Evolutionary conservation across 768 basidiomycete genomes (phyloP).

Genomic region (Pulveroboletus sp.): DNA sequence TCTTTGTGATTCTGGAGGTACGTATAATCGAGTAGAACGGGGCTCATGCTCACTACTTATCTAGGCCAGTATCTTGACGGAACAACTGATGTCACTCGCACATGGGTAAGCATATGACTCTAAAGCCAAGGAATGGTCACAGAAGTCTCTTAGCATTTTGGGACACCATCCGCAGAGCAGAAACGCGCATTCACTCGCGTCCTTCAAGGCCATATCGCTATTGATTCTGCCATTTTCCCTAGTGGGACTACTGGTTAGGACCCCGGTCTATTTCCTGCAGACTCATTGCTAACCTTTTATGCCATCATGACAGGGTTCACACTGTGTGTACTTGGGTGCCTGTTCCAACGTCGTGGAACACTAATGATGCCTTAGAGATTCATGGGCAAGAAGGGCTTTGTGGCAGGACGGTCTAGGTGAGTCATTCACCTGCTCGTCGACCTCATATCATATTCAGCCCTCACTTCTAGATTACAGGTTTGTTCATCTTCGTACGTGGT

Average conservation of each 20-base stretch:
- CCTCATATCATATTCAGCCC: neutral
- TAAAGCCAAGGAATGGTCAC: neutral
- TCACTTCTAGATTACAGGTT: conserved; percentile 54
- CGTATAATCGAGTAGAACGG: neutral
- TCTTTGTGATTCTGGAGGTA: conserved; percentile 86
- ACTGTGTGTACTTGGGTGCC: conserved; percentile 39
- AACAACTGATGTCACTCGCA: conserved; percentile 93
- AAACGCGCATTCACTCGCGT: conserved; percentile 90
- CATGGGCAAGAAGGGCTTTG: conserved; percentile 72
- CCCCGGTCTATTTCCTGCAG: neutral
- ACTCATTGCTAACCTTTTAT: neutral
- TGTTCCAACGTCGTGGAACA: neutral
- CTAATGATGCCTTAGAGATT: conserved; percentile 50
- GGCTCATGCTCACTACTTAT: neutral
- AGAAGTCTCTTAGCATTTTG: conserved; percentile 66
- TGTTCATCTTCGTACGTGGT: neutral
- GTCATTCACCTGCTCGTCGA: conserved; percentile 12
- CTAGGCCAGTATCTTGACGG: conserved; percentile 86
- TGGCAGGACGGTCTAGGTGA: conserved; percentile 88
- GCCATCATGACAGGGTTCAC: conserved; percentile 50
- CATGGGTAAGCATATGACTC: conserved; percentile 54
- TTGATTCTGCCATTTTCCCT: conserved; percentile 85
- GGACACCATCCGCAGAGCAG: conserved; percentile 77
- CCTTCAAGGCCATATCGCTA: conserved; percentile 85
- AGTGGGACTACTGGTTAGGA: conserved; percentile 66